Conservation (phyloP, 116 monocot genomes). For the Thalassia testudinum region DNA sequence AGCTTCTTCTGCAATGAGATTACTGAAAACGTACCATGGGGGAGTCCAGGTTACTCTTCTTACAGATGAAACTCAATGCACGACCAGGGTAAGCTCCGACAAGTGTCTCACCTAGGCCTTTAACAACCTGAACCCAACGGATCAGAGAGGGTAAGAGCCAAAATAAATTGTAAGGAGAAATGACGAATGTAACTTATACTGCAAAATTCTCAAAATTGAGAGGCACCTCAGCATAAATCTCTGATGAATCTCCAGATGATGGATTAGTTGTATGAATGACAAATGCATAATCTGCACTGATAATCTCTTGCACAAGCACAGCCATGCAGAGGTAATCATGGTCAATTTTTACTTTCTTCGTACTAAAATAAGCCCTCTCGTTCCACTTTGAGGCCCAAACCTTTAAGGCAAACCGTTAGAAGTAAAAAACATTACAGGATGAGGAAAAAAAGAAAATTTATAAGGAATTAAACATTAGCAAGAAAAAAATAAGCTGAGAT, state of each 20-base stretch:
- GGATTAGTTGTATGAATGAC: constrained; percentile 97
- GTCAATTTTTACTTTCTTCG: constrained; percentile 71
- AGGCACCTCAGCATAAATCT: constrained; percentile 85
- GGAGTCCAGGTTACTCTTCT: constrained; percentile 56
- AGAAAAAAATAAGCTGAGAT: no score
- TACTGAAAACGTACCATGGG: constrained; percentile 36
- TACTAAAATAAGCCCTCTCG: constrained; percentile 96
- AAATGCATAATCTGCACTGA: constrained; percentile 92
- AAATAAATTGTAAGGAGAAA: background rate
- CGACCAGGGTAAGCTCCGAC: constrained; percentile 98
- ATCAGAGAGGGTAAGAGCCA: background rate
- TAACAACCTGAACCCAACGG: constrained; percentile 39
- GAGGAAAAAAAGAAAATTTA: no score
- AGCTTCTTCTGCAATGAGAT: no score
- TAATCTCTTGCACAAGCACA: constrained; percentile 90
- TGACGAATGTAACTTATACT: background rate
- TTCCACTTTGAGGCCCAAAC: constrained; percentile 99
- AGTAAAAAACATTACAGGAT: no score
- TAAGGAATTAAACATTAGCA: no score
- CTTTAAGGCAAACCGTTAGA: constrained; percentile 14
- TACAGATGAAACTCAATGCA: constrained; percentile 76
- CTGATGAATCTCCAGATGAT: constrained; percentile 70
- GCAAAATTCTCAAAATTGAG: no score
- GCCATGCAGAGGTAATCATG: constrained; percentile 93
- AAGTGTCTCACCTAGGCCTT: constrained; percentile 92